Evolutionary conservation across 768 basidiomycete species (phyloP).

Genomic region (Chalciporus sphaerocephalus): DNA sequence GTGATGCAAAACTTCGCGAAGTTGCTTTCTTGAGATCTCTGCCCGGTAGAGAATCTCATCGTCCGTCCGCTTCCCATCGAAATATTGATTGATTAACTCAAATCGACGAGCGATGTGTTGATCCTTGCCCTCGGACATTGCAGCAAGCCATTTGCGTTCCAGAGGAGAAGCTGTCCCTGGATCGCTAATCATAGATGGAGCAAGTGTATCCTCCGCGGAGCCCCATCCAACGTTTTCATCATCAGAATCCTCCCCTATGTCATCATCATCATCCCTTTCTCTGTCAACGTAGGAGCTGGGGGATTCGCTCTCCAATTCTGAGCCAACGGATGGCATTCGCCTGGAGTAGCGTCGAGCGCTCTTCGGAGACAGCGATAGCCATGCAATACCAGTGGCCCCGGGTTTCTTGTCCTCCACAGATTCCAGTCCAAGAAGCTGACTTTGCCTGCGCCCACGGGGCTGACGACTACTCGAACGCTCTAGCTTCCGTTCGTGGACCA

Average conservation of each 20-base stretch:
- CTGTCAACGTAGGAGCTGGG: slow-evolving; percentile 28
- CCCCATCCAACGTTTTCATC: slow-evolving; percentile 48
- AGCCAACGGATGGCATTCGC: slow-evolving; percentile 45
- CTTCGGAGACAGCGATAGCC: slow-evolving; percentile 55
- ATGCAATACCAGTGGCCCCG: slow-evolving; percentile 31
- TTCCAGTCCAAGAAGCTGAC: slow-evolving; percentile 17
- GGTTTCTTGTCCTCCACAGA: slow-evolving; percentile 14
- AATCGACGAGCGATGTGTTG: slow-evolving; percentile 66
- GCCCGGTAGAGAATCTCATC: slow-evolving; percentile 93
- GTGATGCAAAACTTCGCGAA: slow-evolving; percentile 77
- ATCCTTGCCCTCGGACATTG: slow-evolving; percentile 85
- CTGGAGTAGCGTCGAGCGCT: slow-evolving; percentile 44
- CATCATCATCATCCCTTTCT: slow-evolving; percentile 29
- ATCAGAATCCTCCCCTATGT: slow-evolving; percentile 39
- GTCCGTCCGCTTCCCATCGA: slow-evolving; percentile 87
- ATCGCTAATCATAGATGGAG: slow-evolving; percentile 71
- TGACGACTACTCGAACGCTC: slow-evolving; percentile 24
- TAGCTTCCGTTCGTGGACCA: slow-evolving; percentile 36
- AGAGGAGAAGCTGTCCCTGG: slow-evolving; percentile 76
- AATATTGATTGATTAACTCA: slow-evolving; percentile 83
- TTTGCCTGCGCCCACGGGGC: slow-evolving; percentile 21
- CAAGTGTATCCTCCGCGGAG: slow-evolving; percentile 43
- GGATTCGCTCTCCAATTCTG: slow-evolving; percentile 39
- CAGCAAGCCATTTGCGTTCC: slow-evolving; percentile 80
- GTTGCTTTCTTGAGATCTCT: slow-evolving; percentile 76